Percentiles rank a stretch among this genome's conserved stretches.
phyloP scores from a whole-genome alignment of 306 rosid species.

The Hippophae gyantsensis region DNA sequence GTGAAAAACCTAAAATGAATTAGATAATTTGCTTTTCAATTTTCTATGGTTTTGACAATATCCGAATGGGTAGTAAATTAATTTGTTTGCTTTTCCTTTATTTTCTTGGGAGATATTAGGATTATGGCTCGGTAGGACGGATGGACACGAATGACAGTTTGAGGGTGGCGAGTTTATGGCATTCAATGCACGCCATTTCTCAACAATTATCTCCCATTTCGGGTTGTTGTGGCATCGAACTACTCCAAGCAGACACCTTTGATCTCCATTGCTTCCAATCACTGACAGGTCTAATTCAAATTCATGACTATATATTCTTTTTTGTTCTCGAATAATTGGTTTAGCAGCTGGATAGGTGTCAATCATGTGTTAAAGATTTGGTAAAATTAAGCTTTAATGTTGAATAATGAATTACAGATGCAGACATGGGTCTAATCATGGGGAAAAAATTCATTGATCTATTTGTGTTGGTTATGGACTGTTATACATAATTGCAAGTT shows the following conservation, averaged over 20 bases:
- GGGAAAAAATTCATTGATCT: too few relatives aligned
- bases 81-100: neutral
- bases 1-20: too few relatives aligned
- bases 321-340: neutral
- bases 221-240: slow-evolving; percentile 78
- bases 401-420: too few relatives aligned
- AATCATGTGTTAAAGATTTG: neutral
- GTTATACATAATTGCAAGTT: too few relatives aligned
- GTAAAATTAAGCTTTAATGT: neutral
- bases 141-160: slow-evolving; percentile 94
- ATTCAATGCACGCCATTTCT: slow-evolving; percentile 96
- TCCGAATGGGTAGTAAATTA: too few relatives aligned
- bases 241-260: slow-evolving; percentile 84
- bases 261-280: slow-evolving; percentile 96
- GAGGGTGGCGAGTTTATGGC: slow-evolving; percentile 95
- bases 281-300: slow-evolving; percentile 41
- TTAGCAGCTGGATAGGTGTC: neutral
- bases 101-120: slow-evolving; percentile 22
- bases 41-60: too few relatives aligned
- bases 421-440: too few relatives aligned
- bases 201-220: slow-evolving; percentile 73
- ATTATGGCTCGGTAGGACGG: slow-evolving; percentile 74
- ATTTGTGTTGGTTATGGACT: too few relatives aligned
- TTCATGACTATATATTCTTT: neutral
- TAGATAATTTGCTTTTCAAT: too few relatives aligned